Conservation (phyloP, 106 monocot genomes). For the Allium sativum region DNA sequence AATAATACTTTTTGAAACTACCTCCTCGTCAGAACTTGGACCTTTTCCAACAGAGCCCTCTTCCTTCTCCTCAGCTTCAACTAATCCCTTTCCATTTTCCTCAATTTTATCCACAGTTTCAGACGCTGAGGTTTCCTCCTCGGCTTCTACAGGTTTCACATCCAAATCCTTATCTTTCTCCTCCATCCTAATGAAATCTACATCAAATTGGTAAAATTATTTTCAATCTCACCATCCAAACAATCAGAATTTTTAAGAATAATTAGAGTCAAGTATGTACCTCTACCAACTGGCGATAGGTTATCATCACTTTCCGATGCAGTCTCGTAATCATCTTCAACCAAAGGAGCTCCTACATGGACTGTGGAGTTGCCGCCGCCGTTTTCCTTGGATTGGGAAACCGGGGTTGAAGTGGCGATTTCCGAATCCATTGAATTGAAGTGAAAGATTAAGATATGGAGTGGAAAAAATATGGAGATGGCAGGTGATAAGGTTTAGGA, state of each 20-base stretch:
- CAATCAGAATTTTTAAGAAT: neutral
- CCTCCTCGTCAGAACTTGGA: too few species aligned
- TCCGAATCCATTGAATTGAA: constrained; percentile 12
- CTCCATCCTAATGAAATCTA: neutral
- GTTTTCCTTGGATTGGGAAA: neutral
- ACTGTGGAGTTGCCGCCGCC: neutral
- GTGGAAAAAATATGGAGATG: neutral
- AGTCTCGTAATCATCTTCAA: constrained; percentile 15
- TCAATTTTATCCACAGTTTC: too few species aligned
- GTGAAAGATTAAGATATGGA: neutral
- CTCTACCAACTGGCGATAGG: neutral
- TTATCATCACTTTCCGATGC: constrained; percentile 9
- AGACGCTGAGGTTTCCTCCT: neutral
- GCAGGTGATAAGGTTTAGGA: too few species aligned
- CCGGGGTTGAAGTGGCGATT: neutral
- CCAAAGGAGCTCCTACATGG: neutral
- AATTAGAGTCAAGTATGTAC: neutral
- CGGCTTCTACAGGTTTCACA: constrained; percentile 1
- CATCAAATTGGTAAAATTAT: neutral
- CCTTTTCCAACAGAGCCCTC: too few species aligned
- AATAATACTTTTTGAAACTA: too few species aligned
- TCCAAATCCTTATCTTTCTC: constrained; percentile 8
- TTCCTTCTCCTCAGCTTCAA: too few species aligned
- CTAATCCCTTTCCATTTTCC: too few species aligned
- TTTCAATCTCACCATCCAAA: neutral